These are phyloP conservation scores for Hibiscus mutabilis DNA, from an alignment of 345 rosid genomes.

Conservation along the genomic window DNA sequence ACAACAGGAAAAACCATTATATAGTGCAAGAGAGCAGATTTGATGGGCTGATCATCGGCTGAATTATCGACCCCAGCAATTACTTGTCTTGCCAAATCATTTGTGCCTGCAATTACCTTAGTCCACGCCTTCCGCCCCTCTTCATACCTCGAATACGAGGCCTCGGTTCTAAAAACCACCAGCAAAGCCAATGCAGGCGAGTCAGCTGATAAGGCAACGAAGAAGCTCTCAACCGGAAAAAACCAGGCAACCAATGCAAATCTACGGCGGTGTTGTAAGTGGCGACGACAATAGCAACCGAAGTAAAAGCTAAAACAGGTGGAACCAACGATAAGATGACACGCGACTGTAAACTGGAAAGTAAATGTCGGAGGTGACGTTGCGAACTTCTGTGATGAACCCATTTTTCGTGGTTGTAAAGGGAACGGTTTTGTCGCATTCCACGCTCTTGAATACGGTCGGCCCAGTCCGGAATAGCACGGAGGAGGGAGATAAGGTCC, in stretches of 20 bases:
- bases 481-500: constrained; percentile 48
- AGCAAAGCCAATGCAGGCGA: constrained; percentile 83
- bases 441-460: constrained; percentile 75
- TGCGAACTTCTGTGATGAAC: constrained; percentile 77
- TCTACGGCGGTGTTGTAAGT: constrained; percentile 66
- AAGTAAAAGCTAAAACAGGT: constrained; percentile 71
- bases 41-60: constrained; percentile 34
- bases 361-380: constrained; percentile 75
- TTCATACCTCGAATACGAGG: constrained; percentile 85
- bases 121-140: constrained; percentile 85
- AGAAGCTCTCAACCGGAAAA: constrained; percentile 72
- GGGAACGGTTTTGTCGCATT: constrained; percentile 59
- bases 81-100: constrained; percentile 68
- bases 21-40: constrained; percentile 50
- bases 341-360: constrained; percentile 67
- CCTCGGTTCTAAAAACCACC: constrained; percentile 87
- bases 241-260: constrained; percentile 45
- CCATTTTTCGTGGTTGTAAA: constrained; percentile 81
- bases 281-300: constrained; percentile 53
- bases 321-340: constrained; percentile 83
- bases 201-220: constrained; percentile 83
- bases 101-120: constrained; percentile 54
- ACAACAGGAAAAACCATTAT: constrained; percentile 82
- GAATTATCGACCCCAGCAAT: constrained; percentile 40
- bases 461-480: constrained; percentile 80